Conservation (phyloP, 2,329 filamentous ascomycete genomes). For the Metarhizium guizhouense region DNA sequence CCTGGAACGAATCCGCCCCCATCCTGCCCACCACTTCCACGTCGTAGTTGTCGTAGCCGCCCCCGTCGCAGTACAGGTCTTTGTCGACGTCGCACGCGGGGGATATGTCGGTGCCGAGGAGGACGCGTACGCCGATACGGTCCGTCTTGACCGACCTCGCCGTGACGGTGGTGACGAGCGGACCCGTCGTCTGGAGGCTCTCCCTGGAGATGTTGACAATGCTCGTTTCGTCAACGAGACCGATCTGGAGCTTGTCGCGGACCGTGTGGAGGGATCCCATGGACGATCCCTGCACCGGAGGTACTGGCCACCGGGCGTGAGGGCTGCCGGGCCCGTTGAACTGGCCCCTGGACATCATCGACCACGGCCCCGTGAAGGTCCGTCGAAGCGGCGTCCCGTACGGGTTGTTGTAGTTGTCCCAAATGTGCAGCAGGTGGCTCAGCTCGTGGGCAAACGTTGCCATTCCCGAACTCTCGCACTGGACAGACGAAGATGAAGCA, state of each 20-base stretch:
- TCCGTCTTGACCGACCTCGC: conserved; percentile 35
- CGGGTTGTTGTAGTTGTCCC: conserved; percentile 15
- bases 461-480: no score
- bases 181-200: conserved; percentile 31
- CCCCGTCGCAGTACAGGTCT: conserved; percentile 41
- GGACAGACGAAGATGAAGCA: no score
- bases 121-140: conserved; percentile 38
- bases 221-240: conserved; percentile 31
- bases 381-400: conserved; percentile 35
- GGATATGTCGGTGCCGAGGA: conserved; percentile 32
- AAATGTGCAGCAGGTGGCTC: no score
- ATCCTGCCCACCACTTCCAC: conserved; percentile 45
- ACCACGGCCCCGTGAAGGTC: conserved; percentile 41
- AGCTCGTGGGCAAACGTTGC: no score
- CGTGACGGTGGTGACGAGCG: conserved; percentile 35
- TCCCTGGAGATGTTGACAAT: conserved; percentile 35
- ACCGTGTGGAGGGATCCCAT: conserved; percentile 42
- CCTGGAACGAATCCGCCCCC: conserved; percentile 42
- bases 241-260: conserved; percentile 44
- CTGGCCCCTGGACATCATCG: conserved; percentile 41
- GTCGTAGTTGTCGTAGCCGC: conserved; percentile 39
- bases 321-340: conserved; percentile 46
- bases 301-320: conserved; percentile 43
- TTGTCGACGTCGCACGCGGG: conserved; percentile 23
- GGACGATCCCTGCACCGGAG: conserved; percentile 35